Conservation (phyloP, 192 early-diverging fungal genomes). For the Coemansia biformis region DNA sequence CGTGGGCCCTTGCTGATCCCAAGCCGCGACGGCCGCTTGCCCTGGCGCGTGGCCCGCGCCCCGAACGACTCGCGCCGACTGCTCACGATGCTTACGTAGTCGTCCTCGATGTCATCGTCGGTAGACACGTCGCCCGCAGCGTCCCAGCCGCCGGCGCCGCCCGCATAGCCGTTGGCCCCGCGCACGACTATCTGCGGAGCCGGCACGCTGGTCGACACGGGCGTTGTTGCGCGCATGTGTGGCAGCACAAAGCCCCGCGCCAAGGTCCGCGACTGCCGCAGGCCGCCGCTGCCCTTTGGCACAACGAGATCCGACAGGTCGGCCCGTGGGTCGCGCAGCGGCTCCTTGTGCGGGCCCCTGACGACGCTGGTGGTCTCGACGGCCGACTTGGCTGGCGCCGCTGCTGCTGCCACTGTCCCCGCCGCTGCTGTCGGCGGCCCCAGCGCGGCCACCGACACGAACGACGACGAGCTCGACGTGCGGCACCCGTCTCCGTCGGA, state of each 20-base stretch:
- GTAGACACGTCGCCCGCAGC: background rate
- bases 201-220: slow-evolving; percentile 32
- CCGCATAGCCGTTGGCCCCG: background rate
- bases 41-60: background rate
- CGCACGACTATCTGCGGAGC: slow-evolving; percentile 23
- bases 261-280: background rate
- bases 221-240: slow-evolving; percentile 37
- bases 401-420: too few species aligned
- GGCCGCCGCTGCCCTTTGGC: background rate
- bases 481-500: background rate
- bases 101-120: slow-evolving; percentile 2
- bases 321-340: slow-evolving; percentile 32
- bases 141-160: too few species aligned
- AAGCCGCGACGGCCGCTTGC: slow-evolving; percentile 1
- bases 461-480: slow-evolving; percentile 1
- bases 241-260: slow-evolving; percentile 25
- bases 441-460: slow-evolving; percentile 6
- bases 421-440: background rate
- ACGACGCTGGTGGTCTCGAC: slow-evolving; percentile 16
- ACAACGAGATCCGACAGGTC: slow-evolving; percentile 30
- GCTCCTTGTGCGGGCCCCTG: slow-evolving; percentile 24
- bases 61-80: background rate
- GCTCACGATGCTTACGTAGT: slow-evolving; percentile 1
- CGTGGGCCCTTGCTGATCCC: slow-evolving; percentile 2
- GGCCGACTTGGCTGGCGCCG: background rate